phyloP scores from a whole-genome alignment of 352 stramenopile species.

The Phytophthora ohioensis region DNA sequence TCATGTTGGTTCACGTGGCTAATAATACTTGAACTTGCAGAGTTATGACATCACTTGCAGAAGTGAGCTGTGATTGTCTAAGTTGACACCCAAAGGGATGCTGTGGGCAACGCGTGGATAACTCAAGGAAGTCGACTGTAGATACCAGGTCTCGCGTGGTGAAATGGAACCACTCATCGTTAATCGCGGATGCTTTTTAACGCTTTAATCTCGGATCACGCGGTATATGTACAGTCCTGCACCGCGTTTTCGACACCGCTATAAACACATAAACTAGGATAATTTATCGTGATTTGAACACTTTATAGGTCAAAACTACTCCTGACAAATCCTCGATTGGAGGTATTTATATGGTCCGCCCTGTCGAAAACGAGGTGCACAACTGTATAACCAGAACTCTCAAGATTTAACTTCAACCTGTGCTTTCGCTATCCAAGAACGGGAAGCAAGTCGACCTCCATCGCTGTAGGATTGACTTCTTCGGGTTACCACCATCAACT shows the following conservation, averaged over 20 bases:
- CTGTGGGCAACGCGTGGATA: neutral
- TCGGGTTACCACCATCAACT: too few species aligned
- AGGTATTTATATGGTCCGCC: too few species aligned
- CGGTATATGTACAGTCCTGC: too few species aligned
- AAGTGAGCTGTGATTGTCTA: neutral
- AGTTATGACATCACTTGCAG: too few species aligned
- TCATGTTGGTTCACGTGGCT: too few species aligned
- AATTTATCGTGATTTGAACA: too few species aligned
- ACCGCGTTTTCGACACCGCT: too few species aligned
- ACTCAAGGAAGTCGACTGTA: slow-evolving; percentile 9
- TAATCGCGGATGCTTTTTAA: neutral
- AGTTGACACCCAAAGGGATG: neutral
- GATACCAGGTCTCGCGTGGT: neutral
- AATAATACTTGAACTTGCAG: too few species aligned
- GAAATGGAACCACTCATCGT: slow-evolving; percentile 32
- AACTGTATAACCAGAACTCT: neutral
- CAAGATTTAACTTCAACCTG: slow-evolving; percentile 17
- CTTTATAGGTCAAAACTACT: too few species aligned
- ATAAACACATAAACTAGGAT: too few species aligned
- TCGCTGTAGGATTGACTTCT: too few species aligned
- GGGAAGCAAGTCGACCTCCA: neutral
- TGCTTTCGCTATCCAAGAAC: neutral
- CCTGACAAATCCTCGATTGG: neutral
- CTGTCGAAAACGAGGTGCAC: too few species aligned
- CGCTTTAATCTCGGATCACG: neutral